These are phyloP conservation scores for Leishmania gerbilli DNA, from an alignment of 208 protist species.

Conservation along the genomic window DNA sequence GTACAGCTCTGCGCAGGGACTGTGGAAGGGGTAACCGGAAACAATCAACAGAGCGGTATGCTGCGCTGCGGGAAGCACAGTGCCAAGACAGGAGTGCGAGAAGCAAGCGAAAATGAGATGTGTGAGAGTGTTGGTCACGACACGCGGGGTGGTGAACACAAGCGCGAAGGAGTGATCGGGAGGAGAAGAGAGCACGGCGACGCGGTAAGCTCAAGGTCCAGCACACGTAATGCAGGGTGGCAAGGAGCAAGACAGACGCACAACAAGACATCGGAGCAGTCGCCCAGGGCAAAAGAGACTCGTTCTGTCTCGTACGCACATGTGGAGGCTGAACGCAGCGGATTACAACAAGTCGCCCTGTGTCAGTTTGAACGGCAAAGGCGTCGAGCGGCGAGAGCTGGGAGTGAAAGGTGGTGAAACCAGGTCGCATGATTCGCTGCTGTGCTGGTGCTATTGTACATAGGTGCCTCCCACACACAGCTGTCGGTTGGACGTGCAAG, in stretches of 20 bases:
- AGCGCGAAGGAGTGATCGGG: background rate
- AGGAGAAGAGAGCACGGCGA: background rate
- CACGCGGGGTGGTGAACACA: background rate
- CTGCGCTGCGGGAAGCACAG: background rate
- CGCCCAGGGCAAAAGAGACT: background rate
- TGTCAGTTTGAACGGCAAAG: background rate
- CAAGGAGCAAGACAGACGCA: background rate
- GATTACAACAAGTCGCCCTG: background rate
- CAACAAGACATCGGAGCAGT: background rate
- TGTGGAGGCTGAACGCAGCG: background rate
- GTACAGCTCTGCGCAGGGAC: no score
- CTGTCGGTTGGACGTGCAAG: background rate
- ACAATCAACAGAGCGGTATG: background rate
- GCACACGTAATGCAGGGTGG: background rate
- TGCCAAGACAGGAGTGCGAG: background rate
- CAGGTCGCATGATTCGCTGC: background rate
- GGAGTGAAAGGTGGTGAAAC: background rate
- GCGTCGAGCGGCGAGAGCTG: background rate
- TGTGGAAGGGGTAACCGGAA: background rate
- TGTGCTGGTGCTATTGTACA: background rate
- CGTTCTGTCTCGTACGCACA: background rate
- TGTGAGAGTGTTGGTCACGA: background rate
- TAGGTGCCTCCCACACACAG: background rate
- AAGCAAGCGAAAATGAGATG: background rate
- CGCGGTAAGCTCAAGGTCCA: background rate